Conservation (phyloP, 495 filamentous ascomycete genomes). For the Aspergillus asperescens region DNA sequence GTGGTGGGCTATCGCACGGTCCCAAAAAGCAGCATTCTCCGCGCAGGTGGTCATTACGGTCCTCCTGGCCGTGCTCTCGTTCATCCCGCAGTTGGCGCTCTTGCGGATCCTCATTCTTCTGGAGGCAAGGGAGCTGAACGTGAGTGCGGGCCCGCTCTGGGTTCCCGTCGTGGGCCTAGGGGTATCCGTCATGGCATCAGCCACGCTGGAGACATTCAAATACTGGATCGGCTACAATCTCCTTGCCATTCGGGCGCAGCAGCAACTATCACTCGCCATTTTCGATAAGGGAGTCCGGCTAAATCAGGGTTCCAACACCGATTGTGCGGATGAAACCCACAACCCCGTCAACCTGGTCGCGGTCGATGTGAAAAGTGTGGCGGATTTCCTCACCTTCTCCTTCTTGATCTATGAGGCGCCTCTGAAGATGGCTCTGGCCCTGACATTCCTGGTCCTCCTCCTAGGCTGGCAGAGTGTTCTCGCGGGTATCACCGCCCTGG, state of each 20-base stretch:
- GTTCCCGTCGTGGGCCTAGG: neutral
- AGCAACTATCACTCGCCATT: neutral
- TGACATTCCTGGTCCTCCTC: no score
- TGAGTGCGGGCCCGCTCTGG: neutral
- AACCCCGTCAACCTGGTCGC: conserved; percentile 58
- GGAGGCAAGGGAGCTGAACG: conserved; percentile 24
- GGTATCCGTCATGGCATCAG: neutral
- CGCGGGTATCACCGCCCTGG: no score
- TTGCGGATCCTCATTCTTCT: conserved; percentile 48
- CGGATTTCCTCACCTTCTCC: conserved; percentile 54
- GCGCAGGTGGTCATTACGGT: conserved; percentile 49
- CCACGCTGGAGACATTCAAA: conserved; percentile 4
- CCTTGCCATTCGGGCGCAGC: neutral
- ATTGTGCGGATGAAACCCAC: conserved; percentile 16
- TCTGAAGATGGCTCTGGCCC: conserved; percentile 53
- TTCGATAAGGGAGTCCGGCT: neutral
- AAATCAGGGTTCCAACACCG: conserved; percentile 32
- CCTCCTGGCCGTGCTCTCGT: conserved; percentile 42
- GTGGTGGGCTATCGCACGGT: neutral
- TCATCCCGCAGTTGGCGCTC: conserved; percentile 56
- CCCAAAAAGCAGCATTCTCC: neutral
- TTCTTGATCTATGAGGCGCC: conserved; percentile 46
- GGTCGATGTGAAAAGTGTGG: conserved; percentile 60
- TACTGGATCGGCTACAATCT: conserved; percentile 6
- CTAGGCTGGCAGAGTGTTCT: no score